Evolutionary conservation across 176 grass and related monocot genomes (phyloP), one percentile per base, ranked within the genome.

Genomic region (Chrysopogon serrulatus): DNA sequence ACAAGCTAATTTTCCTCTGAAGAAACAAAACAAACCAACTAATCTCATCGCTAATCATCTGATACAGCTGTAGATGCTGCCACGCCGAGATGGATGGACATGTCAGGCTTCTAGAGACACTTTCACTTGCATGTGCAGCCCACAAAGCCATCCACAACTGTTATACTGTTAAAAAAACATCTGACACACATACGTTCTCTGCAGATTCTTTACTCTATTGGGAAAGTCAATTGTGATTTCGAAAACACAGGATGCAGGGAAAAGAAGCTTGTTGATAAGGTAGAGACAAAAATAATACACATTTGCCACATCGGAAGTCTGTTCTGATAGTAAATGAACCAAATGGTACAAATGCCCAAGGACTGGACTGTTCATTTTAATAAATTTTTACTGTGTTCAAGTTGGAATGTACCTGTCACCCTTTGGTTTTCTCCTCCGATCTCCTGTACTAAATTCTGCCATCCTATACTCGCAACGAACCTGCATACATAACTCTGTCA

Each of bases 391-490:
- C 44, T 44, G 36, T 44, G 44, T 48, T 81, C 4, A 84, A 82
- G 63, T 62, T 82, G 78, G 65, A 81, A 79, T 28, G 45, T 39
- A 98, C 93, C 93, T 96, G 87, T 99, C 93, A 42, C 96, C 93
- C 76, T 94, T 99, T 34, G 91, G 93, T 68, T 83, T 98, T 84
- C 96, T 98, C 79, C 85, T 81, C 37, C 93, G 79, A 92, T 96
- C 93, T 59, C 96, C 96, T 12, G 96, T 99, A 90, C 96, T 96
- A 85, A 99, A 98, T 70, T 99, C 94, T 65, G 96, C 96, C 96
- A 98, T 95, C 80, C 96, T 92, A 85, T 96, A 98, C 74, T 95
- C 96, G 81, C 96, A 99, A 15, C 93, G 87, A 33, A 99, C 96
- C 96, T 99, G 85, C 60, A 96, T 30, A 39, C 53, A 77, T 7